Evolutionary conservation across 2,329 filamentous ascomycete species (phyloP).

Genomic region (Venturiaceae sp.): DNA sequence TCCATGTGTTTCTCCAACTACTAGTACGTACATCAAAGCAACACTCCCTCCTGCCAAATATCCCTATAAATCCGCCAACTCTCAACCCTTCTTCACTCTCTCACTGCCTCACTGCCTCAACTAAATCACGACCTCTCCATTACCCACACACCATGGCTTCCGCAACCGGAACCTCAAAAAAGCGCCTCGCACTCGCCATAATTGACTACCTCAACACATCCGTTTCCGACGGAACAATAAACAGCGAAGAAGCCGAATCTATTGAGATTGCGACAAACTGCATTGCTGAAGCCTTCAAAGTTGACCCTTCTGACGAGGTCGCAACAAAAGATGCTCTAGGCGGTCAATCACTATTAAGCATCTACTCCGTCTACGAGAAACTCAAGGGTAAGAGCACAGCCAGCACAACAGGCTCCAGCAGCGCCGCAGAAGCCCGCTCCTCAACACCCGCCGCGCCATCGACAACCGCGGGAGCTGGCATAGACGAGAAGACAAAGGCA

Average conservation of each 20-base stretch:
- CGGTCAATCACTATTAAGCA: constrained; percentile 76
- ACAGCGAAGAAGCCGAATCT: constrained; percentile 80
- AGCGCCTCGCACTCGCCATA: constrained; percentile 94
- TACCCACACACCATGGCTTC: constrained; percentile 17
- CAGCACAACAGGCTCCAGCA: constrained; percentile 32
- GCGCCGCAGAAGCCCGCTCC: constrained; percentile 30
- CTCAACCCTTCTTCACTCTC: no score
- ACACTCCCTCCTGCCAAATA: no score
- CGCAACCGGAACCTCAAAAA: constrained; percentile 42
- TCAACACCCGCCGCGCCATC: constrained; percentile 28
- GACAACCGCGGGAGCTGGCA: constrained; percentile 33
- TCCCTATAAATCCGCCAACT: no score
- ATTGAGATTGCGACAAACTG: constrained; percentile 92
- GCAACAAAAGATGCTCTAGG: constrained; percentile 71
- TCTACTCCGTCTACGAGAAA: constrained; percentile 96
- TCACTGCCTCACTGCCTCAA: no score
- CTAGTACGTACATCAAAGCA: no score
- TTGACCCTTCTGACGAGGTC: constrained; percentile 69
- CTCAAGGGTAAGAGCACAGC: constrained; percentile 57
- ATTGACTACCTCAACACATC: constrained; percentile 88
- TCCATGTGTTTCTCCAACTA: no score
- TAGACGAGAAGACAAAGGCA: constrained; percentile 42
- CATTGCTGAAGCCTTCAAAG: constrained; percentile 90
- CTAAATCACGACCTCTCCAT: no score
- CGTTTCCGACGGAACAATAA: constrained; percentile 77